Conservation (phyloP, 1,284 basidiomycete species). For the Schizophyllum commune region DNA sequence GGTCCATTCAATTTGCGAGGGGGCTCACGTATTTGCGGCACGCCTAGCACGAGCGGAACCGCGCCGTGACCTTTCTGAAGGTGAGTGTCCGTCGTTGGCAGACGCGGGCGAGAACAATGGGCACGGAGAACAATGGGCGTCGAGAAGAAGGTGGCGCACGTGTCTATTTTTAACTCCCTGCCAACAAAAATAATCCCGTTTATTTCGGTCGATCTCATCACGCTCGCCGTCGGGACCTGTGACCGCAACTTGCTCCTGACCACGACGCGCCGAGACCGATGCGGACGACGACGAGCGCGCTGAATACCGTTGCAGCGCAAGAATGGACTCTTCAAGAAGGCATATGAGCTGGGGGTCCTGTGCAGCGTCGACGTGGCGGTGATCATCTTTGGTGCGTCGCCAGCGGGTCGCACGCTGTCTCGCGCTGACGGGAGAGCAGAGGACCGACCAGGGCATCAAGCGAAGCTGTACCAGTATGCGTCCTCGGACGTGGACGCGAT, state of each 20-base stretch:
- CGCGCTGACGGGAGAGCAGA: constrained; percentile 22
- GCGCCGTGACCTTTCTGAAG: constrained; percentile 88
- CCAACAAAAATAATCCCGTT: constrained; percentile 29
- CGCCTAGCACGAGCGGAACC: constrained; percentile 81
- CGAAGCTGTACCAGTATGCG: constrained; percentile 56
- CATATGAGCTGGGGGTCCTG: constrained; percentile 78
- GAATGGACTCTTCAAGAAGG: constrained; percentile 87
- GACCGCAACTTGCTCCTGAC: constrained; percentile 3
- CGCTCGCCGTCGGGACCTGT: constrained; percentile 3
- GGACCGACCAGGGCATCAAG: constrained; percentile 40
- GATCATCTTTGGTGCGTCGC: constrained; percentile 46
- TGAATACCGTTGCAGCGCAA: constrained; percentile 48
- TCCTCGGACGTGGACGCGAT: constrained; percentile 44
- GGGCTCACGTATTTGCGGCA: constrained; percentile 12
- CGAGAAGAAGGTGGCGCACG: not conserved
- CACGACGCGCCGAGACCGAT: constrained; percentile 2
- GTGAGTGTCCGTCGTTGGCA: constrained; percentile 27
- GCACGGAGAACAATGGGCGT: not conserved
- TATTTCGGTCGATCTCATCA: constrained; percentile 27
- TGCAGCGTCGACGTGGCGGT: constrained; percentile 55
- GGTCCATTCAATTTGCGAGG: constrained; percentile 4
- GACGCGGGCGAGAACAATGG: not conserved
- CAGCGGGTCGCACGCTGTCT: not conserved
- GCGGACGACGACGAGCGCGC: not conserved
- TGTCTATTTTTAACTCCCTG: constrained; percentile 10